Conservation (phyloP, 768 basidiomycete species). For the Lentinula sp. region DNA sequence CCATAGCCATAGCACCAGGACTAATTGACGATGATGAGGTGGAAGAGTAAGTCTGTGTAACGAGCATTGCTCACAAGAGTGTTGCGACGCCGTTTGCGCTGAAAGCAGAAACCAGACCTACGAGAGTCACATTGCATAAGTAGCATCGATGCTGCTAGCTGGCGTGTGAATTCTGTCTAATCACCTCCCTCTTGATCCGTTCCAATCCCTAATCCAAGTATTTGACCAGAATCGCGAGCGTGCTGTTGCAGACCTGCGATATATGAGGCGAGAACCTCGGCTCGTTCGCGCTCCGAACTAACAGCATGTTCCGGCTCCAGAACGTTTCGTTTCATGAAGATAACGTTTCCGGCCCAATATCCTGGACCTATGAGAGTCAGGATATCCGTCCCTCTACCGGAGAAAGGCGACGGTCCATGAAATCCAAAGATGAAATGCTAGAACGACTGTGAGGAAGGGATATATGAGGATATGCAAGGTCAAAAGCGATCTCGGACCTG, state of each 20-base stretch:
- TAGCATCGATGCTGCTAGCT: not conserved
- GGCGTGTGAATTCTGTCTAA: not conserved
- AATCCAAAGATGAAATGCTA: slow-evolving; percentile 74
- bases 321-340: slow-evolving; percentile 66
- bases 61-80: slow-evolving; percentile 47
- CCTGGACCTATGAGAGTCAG: slow-evolving; percentile 46
- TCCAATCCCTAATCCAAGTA: slow-evolving; percentile 53
- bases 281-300: not conserved
- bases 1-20: slow-evolving; percentile 70
- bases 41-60: not conserved
- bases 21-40: slow-evolving; percentile 24
- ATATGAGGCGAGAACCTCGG: slow-evolving; percentile 28
- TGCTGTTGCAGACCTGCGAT: slow-evolving; percentile 39
- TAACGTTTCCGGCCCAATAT: slow-evolving; percentile 62
- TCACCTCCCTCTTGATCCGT: slow-evolving; percentile 75
- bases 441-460: not conserved
- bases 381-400: slow-evolving; percentile 43
- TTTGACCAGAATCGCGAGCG: slow-evolving; percentile 53
- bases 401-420: slow-evolving; percentile 31
- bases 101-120: slow-evolving; percentile 69
- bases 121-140: not conserved
- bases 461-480: not conserved
- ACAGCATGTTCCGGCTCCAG: slow-evolving; percentile 27
- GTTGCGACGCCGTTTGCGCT: slow-evolving; percentile 51
- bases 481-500: slow-evolving; percentile 23